A percentile compares a stretch with the other conserved stretches of the same genome.
phyloP scores from a whole-genome alignment of 495 filamentous ascomycete species.

The Staphylotrichum tortipilum region DNA sequence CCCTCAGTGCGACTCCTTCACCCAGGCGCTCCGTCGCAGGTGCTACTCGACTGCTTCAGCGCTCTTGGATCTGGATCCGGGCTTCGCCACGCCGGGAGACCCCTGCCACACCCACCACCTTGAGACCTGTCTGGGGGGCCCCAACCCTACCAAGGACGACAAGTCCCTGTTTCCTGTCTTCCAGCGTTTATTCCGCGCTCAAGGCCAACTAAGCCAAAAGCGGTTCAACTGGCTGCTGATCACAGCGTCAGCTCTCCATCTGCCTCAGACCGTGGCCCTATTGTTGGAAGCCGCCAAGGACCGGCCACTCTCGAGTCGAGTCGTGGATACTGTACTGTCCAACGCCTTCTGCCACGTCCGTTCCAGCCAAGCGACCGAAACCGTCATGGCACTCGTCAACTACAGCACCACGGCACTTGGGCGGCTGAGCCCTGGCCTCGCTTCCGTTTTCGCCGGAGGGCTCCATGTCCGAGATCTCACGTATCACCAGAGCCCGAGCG shows the following conservation, averaged over 20 bases:
- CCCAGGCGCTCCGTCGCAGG: not conserved
- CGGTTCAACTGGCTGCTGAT: no score
- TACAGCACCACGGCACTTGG: not conserved
- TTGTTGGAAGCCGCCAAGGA: no score
- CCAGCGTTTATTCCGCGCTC: no score
- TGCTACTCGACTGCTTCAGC: not conserved
- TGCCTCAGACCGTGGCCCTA: no score
- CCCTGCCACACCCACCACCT: not conserved
- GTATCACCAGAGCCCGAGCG: no score
- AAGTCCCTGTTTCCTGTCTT: no score
- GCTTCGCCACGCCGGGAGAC: not conserved
- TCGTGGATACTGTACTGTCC: no score
- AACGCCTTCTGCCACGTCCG: not conserved
- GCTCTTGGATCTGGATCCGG: not conserved
- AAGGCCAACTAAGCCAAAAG: no score
- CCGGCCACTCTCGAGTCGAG: no score
- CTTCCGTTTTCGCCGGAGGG: not conserved
- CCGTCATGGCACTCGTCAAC: not conserved
- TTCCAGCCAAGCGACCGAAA: not conserved
- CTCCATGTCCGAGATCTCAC: no score
- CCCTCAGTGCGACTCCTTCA: not conserved
- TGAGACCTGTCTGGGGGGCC: not conserved
- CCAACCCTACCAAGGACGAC: no score
- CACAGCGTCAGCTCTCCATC: no score
- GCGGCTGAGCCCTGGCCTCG: not conserved